phyloP scores from a whole-genome alignment of 2,329 filamentous ascomycete species.

The Xylariales sp. region DNA sequence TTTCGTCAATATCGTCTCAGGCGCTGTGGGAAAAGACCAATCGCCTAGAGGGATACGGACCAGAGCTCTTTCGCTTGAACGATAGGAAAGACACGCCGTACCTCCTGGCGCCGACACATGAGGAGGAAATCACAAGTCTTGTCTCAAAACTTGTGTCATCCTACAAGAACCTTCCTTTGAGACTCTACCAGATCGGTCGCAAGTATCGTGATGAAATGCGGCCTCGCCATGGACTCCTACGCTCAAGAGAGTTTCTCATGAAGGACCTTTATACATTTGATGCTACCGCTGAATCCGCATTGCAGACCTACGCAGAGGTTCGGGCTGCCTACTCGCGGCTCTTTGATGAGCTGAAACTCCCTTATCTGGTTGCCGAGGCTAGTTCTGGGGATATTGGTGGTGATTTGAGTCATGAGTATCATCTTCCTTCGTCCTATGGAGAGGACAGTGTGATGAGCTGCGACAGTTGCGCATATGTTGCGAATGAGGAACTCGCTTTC shows the following conservation, averaged over 20 bases:
- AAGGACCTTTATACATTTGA: constrained; percentile 99
- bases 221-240: constrained; percentile 80
- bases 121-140: constrained; percentile 88
- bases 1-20: constrained; percentile 84
- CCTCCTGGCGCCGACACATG: constrained; percentile 86
- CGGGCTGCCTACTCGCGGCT: constrained; percentile 68
- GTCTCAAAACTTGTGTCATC: constrained; percentile 70
- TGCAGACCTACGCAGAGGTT: constrained; percentile 75
- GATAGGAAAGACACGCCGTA: constrained; percentile 74
- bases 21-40: constrained; percentile 78
- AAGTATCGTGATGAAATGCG: constrained; percentile 94
- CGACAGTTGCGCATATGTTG: constrained; percentile 65
- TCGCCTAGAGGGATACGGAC: constrained; percentile 65
- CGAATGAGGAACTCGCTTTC: constrained; percentile 80
- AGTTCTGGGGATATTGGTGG: constrained; percentile 97
- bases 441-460: constrained; percentile 85
- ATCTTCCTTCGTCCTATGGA: constrained; percentile 72
- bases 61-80: constrained; percentile 76
- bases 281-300: constrained; percentile 57
- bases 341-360: constrained; percentile 78
- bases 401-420: constrained; percentile 89
- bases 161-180: constrained; percentile 79
- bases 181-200: constrained; percentile 85
- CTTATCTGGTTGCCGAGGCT: constrained; percentile 79
- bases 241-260: constrained; percentile 92